Conservation (phyloP, 495 filamentous ascomycete genomes). For the Lasiosphaeriaceae sp. region DNA sequence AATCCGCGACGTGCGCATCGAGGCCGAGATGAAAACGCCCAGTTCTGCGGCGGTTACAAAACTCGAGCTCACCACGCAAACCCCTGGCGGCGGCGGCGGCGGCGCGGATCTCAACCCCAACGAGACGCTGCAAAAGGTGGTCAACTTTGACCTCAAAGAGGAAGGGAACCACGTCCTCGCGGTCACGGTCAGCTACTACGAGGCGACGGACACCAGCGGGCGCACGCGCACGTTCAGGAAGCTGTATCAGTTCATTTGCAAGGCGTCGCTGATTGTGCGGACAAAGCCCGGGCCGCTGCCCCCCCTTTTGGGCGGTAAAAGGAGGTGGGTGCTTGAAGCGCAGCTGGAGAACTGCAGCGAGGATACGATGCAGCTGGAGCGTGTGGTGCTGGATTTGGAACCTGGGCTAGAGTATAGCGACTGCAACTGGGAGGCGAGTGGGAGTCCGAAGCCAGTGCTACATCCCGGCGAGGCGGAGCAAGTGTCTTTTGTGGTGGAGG, state of each 20-base stretch:
- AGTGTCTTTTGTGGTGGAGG: conserved; percentile 82
- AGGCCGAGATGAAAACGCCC: conserved; percentile 93
- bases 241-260: conserved; percentile 93
- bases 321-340: conserved; percentile 71
- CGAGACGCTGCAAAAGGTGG: conserved; percentile 75
- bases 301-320: conserved; percentile 8
- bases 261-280: conserved; percentile 80
- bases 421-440: conserved; percentile 47
- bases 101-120: conserved; percentile 55
- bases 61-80: conserved; percentile 2
- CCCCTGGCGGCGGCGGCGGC: conserved; percentile 14
- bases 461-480: conserved; percentile 86
- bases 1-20: conserved; percentile 75
- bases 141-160: conserved; percentile 84
- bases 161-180: conserved; percentile 90
- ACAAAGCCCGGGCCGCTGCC: conserved; percentile 73
- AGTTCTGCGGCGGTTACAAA: conserved; percentile 19
- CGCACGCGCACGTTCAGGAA: conserved; percentile 87
- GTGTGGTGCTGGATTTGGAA: conserved; percentile 48
- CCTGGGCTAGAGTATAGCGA: conserved; percentile 41
- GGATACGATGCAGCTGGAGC: conserved; percentile 58
- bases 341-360: conserved; percentile 92
- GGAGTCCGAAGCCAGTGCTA: conserved; percentile 57
- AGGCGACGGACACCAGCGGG: conserved; percentile 60
- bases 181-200: conserved; percentile 90